A percentile compares a stretch with the other conserved stretches of the same genome.
These are phyloP conservation scores for Cryptomeria japonica DNA, from an alignment of 75 land plant genomes.

Conservation along the genomic window DNA sequence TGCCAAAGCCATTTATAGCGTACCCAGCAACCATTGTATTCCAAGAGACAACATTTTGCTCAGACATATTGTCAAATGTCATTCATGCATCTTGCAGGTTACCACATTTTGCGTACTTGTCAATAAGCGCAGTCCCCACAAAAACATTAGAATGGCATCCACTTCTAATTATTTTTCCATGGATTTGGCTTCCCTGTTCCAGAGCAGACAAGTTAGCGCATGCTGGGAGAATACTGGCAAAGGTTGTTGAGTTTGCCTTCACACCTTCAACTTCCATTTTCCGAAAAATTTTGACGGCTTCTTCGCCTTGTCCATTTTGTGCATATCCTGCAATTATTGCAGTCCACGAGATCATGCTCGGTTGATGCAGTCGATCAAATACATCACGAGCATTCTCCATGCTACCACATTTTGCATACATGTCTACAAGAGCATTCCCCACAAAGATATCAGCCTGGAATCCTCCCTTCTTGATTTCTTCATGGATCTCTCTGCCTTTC, in stretches of 20 bases:
- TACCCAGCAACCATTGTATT: constrained; percentile 11
- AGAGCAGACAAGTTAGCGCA: too few relatives aligned
- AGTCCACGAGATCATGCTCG: constrained; percentile 66
- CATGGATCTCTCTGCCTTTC: neutral
- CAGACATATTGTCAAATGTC: neutral
- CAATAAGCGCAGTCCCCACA: neutral
- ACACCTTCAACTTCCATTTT: constrained; percentile 40
- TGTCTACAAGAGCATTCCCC: too few relatives aligned
- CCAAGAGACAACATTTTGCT: constrained; percentile 10
- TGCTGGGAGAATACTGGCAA: too few relatives aligned
- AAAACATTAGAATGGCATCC: constrained; percentile 4
- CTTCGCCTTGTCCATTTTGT: constrained; percentile 36
- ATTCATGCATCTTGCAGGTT: neutral
- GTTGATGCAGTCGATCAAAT: constrained; percentile 13
- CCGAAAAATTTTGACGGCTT: constrained; percentile 47
- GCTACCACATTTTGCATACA: too few relatives aligned
- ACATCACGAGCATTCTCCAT: too few relatives aligned
- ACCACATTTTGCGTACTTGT: constrained; percentile 19
- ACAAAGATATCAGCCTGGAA: too few relatives aligned
- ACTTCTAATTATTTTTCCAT: constrained; percentile 29
- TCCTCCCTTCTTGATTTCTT: too few relatives aligned
- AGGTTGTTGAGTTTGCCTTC: too few relatives aligned
- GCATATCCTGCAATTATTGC: constrained; percentile 66
- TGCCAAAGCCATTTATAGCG: constrained; percentile 1
- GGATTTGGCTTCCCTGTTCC: constrained; percentile 39